Evolutionary conservation across 495 filamentous ascomycete species (phyloP).

Genomic region (Aspergillus kassunensis): DNA sequence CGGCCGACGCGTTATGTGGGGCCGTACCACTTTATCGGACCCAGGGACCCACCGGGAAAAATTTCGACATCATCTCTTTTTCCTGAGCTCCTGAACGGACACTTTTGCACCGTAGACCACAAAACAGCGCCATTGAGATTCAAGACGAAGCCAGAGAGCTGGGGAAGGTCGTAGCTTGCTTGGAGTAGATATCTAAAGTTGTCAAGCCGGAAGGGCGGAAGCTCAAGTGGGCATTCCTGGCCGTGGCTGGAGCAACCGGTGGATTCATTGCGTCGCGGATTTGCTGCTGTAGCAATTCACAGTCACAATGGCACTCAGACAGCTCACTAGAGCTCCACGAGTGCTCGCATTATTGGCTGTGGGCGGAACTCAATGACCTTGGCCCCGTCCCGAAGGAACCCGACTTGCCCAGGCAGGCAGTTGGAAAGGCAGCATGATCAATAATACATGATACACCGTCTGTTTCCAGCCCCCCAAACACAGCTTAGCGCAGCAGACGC

Average conservation of each 20-base stretch:
- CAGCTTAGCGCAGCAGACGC: conserved; percentile 30
- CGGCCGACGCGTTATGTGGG: conserved; percentile 10
- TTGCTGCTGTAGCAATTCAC: conserved; percentile 1
- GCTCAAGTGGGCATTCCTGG: conserved; percentile 13
- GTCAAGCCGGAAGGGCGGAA: conserved; percentile 5
- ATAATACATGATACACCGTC: conserved; percentile 8
- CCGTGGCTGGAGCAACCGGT: conserved; percentile 16
- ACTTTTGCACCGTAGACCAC: too few relatives aligned
- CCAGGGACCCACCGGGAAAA: conserved; percentile 20
- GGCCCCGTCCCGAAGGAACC: conserved; percentile 26
- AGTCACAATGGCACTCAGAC: conserved; percentile 1
- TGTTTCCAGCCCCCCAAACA: conserved; percentile 13
- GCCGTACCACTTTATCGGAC: conserved; percentile 21
- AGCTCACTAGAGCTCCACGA: conserved; percentile 18
- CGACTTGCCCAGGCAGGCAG: conserved; percentile 14
- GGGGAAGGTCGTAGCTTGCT: not conserved
- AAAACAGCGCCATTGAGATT: not conserved
- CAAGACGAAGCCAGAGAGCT: not conserved
- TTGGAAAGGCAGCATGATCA: conserved; percentile 5
- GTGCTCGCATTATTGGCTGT: conserved; percentile 16
- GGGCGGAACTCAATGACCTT: conserved; percentile 13
- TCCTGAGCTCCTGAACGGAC: not conserved
- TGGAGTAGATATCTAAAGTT: not conserved
- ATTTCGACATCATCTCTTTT: conserved; percentile 14
- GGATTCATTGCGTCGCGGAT: conserved; percentile 14